Evolutionary conservation across 371 early-diverging fungal genomes (phyloP).

Genomic region (Lichtheimia ramosa): DNA sequence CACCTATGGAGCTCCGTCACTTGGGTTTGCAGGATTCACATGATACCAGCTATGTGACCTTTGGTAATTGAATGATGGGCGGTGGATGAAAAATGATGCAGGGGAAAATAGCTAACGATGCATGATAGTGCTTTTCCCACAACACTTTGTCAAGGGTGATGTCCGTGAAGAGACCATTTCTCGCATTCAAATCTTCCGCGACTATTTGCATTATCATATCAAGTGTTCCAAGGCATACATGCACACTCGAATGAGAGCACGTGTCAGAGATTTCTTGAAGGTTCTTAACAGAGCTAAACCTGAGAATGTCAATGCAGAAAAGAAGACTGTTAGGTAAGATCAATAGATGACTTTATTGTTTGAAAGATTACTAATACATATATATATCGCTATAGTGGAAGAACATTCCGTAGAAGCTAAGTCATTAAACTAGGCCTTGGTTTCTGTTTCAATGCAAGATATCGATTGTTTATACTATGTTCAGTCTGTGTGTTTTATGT

Average conservation of each 20-base stretch:
- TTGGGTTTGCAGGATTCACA: slow-evolving; percentile 71
- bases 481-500: too few species aligned
- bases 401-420: slow-evolving; percentile 35
- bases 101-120: neutral
- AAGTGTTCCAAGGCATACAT: slow-evolving; percentile 98
- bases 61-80: slow-evolving; percentile 67
- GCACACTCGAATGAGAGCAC: slow-evolving; percentile 97
- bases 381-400: slow-evolving; percentile 21
- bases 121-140: slow-evolving; percentile 86
- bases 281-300: slow-evolving; percentile 97
- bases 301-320: slow-evolving; percentile 76
- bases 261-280: slow-evolving; percentile 95
- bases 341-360: neutral
- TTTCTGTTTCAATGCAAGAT: neutral
- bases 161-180: slow-evolving; percentile 88
- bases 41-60: slow-evolving; percentile 89
- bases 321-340: slow-evolving; percentile 80
- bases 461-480: neutral
- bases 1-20: slow-evolving; percentile 91
- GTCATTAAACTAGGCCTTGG: neutral
- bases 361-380: neutral
- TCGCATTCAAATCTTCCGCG: slow-evolving; percentile 94
- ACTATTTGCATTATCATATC: slow-evolving; percentile 98
- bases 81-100: neutral
- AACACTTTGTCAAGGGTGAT: slow-evolving; percentile 76